Conservation (phyloP, 2,329 filamentous ascomycete species). For the Tolypocladium endophyticum region DNA sequence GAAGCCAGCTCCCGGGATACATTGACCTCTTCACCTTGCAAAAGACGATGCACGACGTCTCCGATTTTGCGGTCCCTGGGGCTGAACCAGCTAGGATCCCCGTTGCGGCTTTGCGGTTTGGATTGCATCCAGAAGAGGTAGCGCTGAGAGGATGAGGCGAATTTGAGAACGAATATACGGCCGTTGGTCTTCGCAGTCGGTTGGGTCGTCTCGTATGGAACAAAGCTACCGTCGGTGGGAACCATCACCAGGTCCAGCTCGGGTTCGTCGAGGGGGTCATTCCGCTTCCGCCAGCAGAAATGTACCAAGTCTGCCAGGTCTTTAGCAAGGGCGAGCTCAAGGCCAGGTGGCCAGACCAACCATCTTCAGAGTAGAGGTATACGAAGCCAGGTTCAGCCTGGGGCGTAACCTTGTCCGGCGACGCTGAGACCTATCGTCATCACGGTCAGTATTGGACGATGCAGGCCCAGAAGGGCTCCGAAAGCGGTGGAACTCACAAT, state of each 20-base stretch:
- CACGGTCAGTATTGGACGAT: slow-evolving; percentile 14
- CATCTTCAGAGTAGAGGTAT: slow-evolving; percentile 89
- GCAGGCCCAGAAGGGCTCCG: slow-evolving; percentile 10
- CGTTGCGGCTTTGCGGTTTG: slow-evolving; percentile 62
- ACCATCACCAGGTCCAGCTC: slow-evolving; percentile 91
- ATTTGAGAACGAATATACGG: slow-evolving; percentile 88
- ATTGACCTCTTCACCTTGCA: slow-evolving; percentile 84
- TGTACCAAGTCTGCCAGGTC: slow-evolving; percentile 69
- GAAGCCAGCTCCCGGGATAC: slow-evolving; percentile 61
- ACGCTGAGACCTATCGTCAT: slow-evolving; percentile 29
- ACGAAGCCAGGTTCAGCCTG: slow-evolving; percentile 70
- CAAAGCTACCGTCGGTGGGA: slow-evolving; percentile 77
- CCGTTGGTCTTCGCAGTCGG: slow-evolving; percentile 63
- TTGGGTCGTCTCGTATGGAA: slow-evolving; percentile 61
- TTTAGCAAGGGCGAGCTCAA: background rate
- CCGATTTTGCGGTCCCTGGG: slow-evolving; percentile 78
- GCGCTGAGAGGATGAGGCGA: slow-evolving; percentile 81
- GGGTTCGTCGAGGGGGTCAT: slow-evolving; percentile 57
- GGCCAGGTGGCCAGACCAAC: slow-evolving; percentile 24
- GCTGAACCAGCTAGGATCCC: slow-evolving; percentile 69
- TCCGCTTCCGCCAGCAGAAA: slow-evolving; percentile 91
- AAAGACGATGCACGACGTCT: slow-evolving; percentile 70
- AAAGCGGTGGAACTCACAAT: slow-evolving; percentile 44
- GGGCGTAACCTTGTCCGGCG: slow-evolving; percentile 63
- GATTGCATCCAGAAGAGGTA: slow-evolving; percentile 97